Evolutionary conservation across 2,329 filamentous ascomycete species (phyloP), one percentile per base, ranked within the genome.

Genomic region (Fragosphaeria purpurea): DNA sequence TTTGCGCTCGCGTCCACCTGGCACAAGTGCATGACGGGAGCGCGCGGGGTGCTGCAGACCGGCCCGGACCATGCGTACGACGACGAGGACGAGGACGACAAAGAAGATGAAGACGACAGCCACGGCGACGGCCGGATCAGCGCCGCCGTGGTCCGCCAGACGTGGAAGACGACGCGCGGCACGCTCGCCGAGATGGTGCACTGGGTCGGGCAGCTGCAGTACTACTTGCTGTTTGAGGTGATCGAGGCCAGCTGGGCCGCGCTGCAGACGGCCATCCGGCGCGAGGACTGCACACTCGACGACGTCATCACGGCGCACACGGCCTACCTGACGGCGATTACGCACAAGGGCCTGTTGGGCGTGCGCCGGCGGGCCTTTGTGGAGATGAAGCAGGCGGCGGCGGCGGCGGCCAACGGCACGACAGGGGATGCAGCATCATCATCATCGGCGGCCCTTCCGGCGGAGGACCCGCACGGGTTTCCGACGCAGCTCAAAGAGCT

Each of bases 151-250:
- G 80, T 94, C 31, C 79, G 79, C 33, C 73, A 82, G 53, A 86
- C 91, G 48, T 98, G 93, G 93, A 96, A 95, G 64, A 82, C 78
- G 11, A 94, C 90, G 5, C 79, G 91, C 51, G 93, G 90, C 52
- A 83, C 84, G 13, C 82, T 97, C 39, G 90, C 91, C 10, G 94
- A 98, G 67, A 98, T 98, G 93, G 88, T 97, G 12, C 94, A 98
- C 65, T 97, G 98, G 62, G 84, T 97, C 61, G 88, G 88, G 56
- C 93, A 98, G 67, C 76, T 98, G 11, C 93, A 98, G 67, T 96
- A 97, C 70, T 98, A 98, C 66, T 96, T 98, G 58, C 76, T 98
- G 8, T 98, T 97, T 62, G 93, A 98, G 67, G 93, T 98, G 58
- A 97, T 98, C 59, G 93, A 98, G 66, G 85, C 87, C 38, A 93